These are phyloP conservation scores for Diaporthe ilicicola DNA, from an alignment of 2,329 filamentous ascomycete genomes.

Conservation along the genomic window DNA sequence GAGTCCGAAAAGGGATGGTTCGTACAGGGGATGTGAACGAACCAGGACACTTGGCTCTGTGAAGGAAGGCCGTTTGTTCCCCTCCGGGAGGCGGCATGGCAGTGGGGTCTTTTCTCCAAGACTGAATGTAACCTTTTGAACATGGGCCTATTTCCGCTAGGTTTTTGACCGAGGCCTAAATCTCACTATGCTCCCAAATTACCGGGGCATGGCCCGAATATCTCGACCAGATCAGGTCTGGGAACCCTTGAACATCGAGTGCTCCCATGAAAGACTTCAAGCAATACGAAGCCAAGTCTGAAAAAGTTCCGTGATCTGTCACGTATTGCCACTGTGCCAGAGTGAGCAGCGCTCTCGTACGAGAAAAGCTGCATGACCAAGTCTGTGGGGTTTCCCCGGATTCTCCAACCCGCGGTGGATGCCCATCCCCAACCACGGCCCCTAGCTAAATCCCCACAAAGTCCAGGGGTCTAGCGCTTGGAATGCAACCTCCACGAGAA, in stretches of 20 bases:
- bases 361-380: slow-evolving; percentile 16
- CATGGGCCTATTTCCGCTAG: background rate
- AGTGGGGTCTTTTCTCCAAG: slow-evolving; percentile 17
- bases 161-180: background rate
- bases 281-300: background rate
- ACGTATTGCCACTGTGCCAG: background rate
- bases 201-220: too few relatives aligned
- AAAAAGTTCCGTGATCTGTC: background rate
- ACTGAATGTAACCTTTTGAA: background rate
- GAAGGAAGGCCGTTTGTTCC: background rate
- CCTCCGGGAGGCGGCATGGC: background rate
- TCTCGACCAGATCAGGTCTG: background rate
- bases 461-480: background rate
- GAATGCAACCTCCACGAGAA: slow-evolving; percentile 10
- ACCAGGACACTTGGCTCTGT: background rate
- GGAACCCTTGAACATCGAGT: too few relatives aligned
- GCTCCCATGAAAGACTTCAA: background rate
- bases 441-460: slow-evolving; percentile 21
- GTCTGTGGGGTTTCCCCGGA: slow-evolving; percentile 22
- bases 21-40: background rate
- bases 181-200: background rate
- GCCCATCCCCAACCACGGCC: background rate
- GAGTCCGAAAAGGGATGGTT: background rate
- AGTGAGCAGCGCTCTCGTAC: background rate
- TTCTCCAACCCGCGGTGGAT: slow-evolving; percentile 26